These are phyloP conservation scores for Debaryomyces prosopidis DNA, from an alignment of 805 yeast genomes.

Conservation along the genomic window DNA sequence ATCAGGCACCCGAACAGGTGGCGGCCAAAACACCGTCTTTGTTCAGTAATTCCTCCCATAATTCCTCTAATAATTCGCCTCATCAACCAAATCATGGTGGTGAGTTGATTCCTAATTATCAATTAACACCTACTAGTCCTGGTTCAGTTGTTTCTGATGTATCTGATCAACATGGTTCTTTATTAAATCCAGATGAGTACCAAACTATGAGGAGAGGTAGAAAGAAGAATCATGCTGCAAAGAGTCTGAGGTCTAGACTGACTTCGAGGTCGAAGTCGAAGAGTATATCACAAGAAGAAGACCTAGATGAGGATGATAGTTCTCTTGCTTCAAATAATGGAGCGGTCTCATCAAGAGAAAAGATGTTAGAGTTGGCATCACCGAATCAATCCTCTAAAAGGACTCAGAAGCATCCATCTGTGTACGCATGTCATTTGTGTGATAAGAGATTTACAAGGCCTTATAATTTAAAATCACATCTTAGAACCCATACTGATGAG, in stretches of 20 bases:
- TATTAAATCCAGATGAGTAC: slow-evolving; percentile 38
- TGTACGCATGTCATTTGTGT: slow-evolving; percentile 79
- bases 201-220: slow-evolving; percentile 44
- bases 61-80: slow-evolving; percentile 26
- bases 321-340: slow-evolving; percentile 13
- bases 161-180: slow-evolving; percentile 9
- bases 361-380: slow-evolving; percentile 65
- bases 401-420: slow-evolving; percentile 69
- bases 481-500: slow-evolving; percentile 87
- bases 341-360: slow-evolving; percentile 44
- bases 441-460: slow-evolving; percentile 89
- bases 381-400: slow-evolving; percentile 55
- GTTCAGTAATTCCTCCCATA: slow-evolving; percentile 50
- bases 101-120: slow-evolving; percentile 15
- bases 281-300: slow-evolving; percentile 8
- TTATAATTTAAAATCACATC: slow-evolving; percentile 87
- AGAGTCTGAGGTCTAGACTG: slow-evolving; percentile 25
- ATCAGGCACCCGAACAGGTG: slow-evolving; percentile 39
- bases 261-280: slow-evolving; percentile 23
- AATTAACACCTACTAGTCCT: slow-evolving; percentile 13
- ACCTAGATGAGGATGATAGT: slow-evolving; percentile 26
- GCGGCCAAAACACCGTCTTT: slow-evolving; percentile 55
- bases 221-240: slow-evolving; percentile 28
- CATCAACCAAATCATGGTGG: not conserved
- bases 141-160: slow-evolving; percentile 16